Conservation (phyloP, 2,329 filamentous ascomycete genomes). For the Monilinia fructicola region DNA sequence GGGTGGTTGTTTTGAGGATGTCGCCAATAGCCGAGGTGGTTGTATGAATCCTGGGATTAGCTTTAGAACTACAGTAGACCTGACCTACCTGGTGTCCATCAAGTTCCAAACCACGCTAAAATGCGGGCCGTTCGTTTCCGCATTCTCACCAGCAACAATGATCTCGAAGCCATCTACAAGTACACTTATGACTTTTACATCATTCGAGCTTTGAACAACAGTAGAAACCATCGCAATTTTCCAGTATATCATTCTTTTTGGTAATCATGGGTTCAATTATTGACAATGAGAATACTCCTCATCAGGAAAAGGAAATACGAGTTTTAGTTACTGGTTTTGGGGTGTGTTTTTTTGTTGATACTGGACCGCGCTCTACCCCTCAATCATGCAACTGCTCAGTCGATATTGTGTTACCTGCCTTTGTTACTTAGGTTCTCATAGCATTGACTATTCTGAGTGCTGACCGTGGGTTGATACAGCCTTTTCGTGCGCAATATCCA, state of each 20-base stretch:
- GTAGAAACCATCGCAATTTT: slow-evolving; percentile 25
- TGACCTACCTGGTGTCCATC: too few relatives aligned
- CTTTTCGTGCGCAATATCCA: slow-evolving; percentile 70
- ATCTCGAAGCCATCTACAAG: too few relatives aligned
- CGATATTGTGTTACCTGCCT: not conserved
- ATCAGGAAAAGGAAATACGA: slow-evolving; percentile 50
- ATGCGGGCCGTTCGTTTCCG: slow-evolving; percentile 3
- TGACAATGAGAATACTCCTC: not conserved
- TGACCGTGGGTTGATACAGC: slow-evolving; percentile 48
- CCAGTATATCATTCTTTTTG: slow-evolving; percentile 23
- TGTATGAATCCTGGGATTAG: not conserved
- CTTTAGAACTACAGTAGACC: too few relatives aligned
- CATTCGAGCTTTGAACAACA: slow-evolving; percentile 23
- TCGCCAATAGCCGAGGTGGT: not conserved
- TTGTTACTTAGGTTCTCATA: not conserved
- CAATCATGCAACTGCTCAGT: not conserved
- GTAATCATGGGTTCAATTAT: slow-evolving; percentile 37
- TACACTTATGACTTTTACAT: too few relatives aligned
- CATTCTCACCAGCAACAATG: not conserved
- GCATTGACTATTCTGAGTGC: not conserved
- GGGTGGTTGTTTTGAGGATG: not conserved
- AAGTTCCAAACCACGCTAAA: not conserved
- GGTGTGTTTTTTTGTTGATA: slow-evolving; percentile 44
- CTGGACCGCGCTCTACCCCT: slow-evolving; percentile 10
- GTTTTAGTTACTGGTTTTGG: slow-evolving; percentile 63